Percentiles rank a stretch among this genome's conserved stretches.
Conservation (phyloP, 2,329 filamentous ascomycete genomes). For the Gremmenia infestans region DNA sequence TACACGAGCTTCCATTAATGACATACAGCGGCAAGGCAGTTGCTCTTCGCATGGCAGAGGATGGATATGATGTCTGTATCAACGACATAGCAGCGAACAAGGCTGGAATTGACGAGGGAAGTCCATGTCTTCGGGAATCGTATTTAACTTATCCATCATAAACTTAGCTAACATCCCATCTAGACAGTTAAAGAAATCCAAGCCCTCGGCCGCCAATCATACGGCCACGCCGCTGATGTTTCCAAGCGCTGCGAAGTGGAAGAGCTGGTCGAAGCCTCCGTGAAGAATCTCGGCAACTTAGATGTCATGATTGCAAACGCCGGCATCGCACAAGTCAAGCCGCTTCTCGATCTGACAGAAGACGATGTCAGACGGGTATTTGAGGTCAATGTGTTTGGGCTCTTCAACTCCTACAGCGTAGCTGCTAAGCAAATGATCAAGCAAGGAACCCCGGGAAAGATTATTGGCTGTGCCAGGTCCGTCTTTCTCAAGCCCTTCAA, state of each 20-base stretch:
- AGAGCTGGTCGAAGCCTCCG: conserved; percentile 23
- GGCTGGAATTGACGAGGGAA: conserved; percentile 45
- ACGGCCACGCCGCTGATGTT: conserved; percentile 56
- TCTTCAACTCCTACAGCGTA: conserved; percentile 59
- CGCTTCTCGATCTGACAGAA: conserved; percentile 24
- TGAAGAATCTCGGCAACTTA: conserved; percentile 24
- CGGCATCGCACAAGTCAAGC: conserved; percentile 28
- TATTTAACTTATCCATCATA: background rate
- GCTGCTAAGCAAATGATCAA: conserved; percentile 62
- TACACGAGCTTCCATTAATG: conserved; percentile 17
- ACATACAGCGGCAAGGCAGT: conserved; percentile 52
- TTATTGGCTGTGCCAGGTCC: conserved; percentile 28
- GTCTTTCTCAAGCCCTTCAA: background rate
- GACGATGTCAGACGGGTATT: conserved; percentile 46
- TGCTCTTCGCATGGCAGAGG: conserved; percentile 56
- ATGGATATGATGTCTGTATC: conserved; percentile 62
- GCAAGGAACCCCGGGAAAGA: conserved; percentile 44
- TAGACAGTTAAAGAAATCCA: conserved; percentile 47
- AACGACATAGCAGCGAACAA: conserved; percentile 55
- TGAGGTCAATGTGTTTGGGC: conserved; percentile 59
- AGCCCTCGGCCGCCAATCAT: conserved; percentile 45
- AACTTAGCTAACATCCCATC: background rate
- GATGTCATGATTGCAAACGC: conserved; percentile 31
- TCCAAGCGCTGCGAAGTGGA: conserved; percentile 31
- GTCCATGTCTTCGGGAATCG: conserved; percentile 10